Conservation (phyloP, 2,329 filamentous ascomycete species). For the Botrytis fabae region DNA sequence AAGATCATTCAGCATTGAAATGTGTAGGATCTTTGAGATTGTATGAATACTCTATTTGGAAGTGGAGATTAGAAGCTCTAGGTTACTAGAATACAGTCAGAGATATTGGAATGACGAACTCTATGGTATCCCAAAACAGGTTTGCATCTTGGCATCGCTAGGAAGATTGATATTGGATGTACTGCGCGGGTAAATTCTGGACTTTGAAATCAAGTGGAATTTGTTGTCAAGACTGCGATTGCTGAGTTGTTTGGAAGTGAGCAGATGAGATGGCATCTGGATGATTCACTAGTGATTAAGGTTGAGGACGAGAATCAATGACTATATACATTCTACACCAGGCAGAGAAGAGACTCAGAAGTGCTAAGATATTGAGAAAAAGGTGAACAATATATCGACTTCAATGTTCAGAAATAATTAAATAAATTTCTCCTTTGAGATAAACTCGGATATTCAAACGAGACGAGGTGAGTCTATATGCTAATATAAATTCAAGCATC, state of each 20-base stretch:
- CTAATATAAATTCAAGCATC: neutral
- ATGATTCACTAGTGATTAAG: neutral
- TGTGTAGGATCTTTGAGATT: neutral
- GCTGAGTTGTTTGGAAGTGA: neutral
- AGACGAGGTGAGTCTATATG: neutral
- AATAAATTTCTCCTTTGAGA: neutral
- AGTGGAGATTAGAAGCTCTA: accelerated
- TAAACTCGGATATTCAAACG: neutral
- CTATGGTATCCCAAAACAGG: neutral
- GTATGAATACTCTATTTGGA: accelerated
- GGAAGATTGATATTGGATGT: neutral
- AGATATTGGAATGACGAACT: neutral
- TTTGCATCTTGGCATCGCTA: neutral
- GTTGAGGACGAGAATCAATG: neutral
- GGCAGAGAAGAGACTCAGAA: neutral
- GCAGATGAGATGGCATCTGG: neutral
- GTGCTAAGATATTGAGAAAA: neutral
- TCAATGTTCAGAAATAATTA: neutral
- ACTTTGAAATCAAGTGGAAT: neutral
- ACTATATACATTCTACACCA: too few relatives aligned
- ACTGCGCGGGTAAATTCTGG: neutral
- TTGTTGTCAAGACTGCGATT: neutral
- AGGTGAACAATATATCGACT: neutral
- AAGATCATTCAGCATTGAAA: neutral
- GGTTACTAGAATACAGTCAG: neutral